These are phyloP conservation scores for Viola pubescens DNA, from an alignment of 441 rosid species.

Conservation along the genomic window DNA sequence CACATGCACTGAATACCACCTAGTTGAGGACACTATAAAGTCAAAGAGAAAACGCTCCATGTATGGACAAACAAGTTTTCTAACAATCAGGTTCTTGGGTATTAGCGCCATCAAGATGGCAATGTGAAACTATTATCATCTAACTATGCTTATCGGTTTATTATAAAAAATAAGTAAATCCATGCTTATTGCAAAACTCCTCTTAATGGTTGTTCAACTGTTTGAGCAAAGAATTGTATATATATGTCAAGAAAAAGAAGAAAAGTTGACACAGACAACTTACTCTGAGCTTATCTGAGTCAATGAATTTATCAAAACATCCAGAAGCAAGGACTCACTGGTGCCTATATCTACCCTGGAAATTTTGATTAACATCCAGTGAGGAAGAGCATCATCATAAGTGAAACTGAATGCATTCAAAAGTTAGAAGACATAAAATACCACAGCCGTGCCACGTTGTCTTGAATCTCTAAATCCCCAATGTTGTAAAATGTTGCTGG, in stretches of 20 bases:
- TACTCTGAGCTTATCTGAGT: conserved; percentile 92
- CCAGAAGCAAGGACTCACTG: conserved; percentile 70
- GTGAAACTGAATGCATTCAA: background rate
- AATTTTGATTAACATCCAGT: conserved; percentile 13
- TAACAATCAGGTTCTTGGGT: no score
- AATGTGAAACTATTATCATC: background rate
- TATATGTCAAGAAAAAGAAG: background rate
- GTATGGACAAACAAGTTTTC: no score
- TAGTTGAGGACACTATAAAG: background rate
- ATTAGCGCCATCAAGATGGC: background rate
- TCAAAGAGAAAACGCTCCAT: no score
- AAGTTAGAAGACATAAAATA: conserved; percentile 18
- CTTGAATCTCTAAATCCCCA: conserved; percentile 85
- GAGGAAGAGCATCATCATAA: conserved; percentile 4
- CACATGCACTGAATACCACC: background rate
- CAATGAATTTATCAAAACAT: conserved; percentile 72
- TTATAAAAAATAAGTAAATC: no score
- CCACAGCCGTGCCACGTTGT: conserved; percentile 80
- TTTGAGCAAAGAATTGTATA: background rate
- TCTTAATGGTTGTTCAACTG: background rate
- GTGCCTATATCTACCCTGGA: conserved; percentile 85
- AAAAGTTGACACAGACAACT: conserved; percentile 16
- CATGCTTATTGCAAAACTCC: background rate
- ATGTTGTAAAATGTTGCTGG: conserved; percentile 85
- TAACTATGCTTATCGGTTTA: no score